Evolutionary conservation across 2,329 filamentous ascomycete species (phyloP).

Genomic region (Juglanconis juglandina): DNA sequence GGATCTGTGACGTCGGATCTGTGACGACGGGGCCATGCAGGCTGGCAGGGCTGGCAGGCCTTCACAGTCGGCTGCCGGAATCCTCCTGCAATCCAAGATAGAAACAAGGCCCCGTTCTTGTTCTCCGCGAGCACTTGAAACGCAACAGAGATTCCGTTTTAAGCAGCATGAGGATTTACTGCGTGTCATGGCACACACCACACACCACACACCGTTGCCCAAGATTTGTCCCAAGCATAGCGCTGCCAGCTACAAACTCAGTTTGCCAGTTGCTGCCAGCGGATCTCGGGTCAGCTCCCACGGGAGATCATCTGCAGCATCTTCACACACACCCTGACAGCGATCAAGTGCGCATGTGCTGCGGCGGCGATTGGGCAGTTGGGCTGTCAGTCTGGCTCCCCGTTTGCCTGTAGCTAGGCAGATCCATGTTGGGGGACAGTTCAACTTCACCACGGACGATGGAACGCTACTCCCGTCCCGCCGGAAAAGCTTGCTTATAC

Average conservation of each 20-base stretch:
- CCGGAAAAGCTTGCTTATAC: neutral
- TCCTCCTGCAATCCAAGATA: neutral
- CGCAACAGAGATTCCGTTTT: neutral
- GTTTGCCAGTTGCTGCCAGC: neutral
- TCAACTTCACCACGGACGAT: neutral
- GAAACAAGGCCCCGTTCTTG: neutral
- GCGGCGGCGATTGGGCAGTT: neutral
- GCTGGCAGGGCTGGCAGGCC: neutral
- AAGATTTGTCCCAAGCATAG: no score
- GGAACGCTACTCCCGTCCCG: neutral
- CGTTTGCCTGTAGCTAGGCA: neutral
- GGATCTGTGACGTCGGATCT: neutral
- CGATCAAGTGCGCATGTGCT: neutral
- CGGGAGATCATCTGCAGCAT: neutral
- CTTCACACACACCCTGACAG: neutral
- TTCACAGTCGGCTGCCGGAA: neutral
- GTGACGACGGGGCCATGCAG: neutral
- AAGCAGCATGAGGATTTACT: neutral
- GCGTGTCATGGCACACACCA: no score
- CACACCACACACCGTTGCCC: no score
- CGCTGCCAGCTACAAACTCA: neutral
- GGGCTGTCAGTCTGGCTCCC: neutral
- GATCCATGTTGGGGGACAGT: neutral
- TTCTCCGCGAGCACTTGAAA: neutral
- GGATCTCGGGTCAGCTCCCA: neutral